A percentile compares a stretch with the other conserved stretches of the same genome.
Evolutionary conservation across 768 basidiomycete genomes (phyloP).

Genomic region (Boletus edulis): DNA sequence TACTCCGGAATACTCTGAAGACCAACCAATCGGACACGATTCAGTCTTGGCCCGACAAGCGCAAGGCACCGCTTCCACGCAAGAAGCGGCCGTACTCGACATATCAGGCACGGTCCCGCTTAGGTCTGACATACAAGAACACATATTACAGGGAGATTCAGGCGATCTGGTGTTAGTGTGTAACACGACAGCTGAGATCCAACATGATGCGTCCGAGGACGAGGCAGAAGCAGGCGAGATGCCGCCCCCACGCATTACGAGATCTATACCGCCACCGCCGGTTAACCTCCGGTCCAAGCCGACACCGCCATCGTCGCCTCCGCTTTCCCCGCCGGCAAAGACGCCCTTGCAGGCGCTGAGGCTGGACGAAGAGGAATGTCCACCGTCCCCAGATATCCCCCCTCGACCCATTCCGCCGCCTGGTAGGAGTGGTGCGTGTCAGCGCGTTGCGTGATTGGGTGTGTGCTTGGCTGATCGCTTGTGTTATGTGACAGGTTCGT

Average conservation of each 20-base stretch:
- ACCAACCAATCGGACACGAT: not conserved
- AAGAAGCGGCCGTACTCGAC: not conserved
- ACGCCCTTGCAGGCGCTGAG: slow-evolving; percentile 9
- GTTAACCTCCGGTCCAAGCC: slow-evolving; percentile 26
- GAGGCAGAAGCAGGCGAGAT: slow-evolving; percentile 26
- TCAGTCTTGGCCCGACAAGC: not conserved
- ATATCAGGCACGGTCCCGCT: not conserved
- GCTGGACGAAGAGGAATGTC: slow-evolving; percentile 23
- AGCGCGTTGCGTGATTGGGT: not conserved
- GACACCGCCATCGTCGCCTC: slow-evolving; percentile 13
- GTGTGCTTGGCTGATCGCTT: slow-evolving; percentile 1
- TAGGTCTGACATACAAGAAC: not conserved
- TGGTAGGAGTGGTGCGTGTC: slow-evolving; percentile 26
- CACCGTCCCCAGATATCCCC: slow-evolving; percentile 29
- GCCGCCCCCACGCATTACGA: slow-evolving; percentile 31
- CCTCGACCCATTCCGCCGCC: slow-evolving; percentile 32
- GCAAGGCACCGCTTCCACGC: slow-evolving; percentile 1
- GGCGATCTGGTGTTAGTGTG: not conserved
- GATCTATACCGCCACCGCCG: slow-evolving; percentile 34
- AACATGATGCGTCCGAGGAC: slow-evolving; percentile 2
- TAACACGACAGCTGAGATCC: slow-evolving; percentile 1
- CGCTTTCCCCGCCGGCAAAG: slow-evolving; percentile 15
- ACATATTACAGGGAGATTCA: not conserved
- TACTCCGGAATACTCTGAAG: slow-evolving; percentile 5
- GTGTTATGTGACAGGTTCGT: slow-evolving; percentile 6